A percentile compares a stretch with the other conserved stretches of the same genome.
phyloP scores from a whole-genome alignment of 352 stramenopile genomes.

The Globisporangium carolinianum region DNA sequence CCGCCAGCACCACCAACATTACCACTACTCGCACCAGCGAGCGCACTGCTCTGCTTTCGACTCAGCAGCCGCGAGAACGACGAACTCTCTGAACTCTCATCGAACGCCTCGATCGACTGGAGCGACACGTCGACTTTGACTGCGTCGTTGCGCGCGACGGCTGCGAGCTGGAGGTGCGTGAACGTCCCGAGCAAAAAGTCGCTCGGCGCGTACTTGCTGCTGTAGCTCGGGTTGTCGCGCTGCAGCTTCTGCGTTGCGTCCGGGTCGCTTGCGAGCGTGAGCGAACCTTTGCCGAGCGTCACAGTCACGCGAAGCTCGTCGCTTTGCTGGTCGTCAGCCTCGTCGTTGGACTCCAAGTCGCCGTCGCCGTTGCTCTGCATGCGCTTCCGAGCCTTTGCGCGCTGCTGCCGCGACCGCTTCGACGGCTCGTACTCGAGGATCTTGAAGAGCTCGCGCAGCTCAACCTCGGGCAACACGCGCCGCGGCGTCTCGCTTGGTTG shows the following conservation, averaged over 20 bases:
- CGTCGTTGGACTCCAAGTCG: slow-evolving; percentile 1
- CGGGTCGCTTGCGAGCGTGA: slow-evolving; percentile 70
- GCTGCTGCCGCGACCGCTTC: slow-evolving; percentile 51
- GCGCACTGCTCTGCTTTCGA: slow-evolving; percentile 39
- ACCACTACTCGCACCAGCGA: slow-evolving; percentile 19
- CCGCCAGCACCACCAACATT: not conserved
- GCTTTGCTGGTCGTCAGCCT: slow-evolving; percentile 25
- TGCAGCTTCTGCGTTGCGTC: slow-evolving; percentile 59
- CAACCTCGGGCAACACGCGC: slow-evolving; percentile 66
- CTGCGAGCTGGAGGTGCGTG: slow-evolving; percentile 67
- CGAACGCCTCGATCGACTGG: slow-evolving; percentile 80
- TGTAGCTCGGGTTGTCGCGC: slow-evolving; percentile 59
- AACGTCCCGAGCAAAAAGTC: slow-evolving; percentile 79
- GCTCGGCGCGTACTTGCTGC: slow-evolving; percentile 55
- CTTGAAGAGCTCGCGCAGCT: slow-evolving; percentile 82
- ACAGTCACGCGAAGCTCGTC: slow-evolving; percentile 73
- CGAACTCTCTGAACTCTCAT: slow-evolving; percentile 81
- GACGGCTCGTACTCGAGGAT: slow-evolving; percentile 80
- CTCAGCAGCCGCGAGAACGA: slow-evolving; percentile 76
- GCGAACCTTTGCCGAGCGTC: slow-evolving; percentile 58
- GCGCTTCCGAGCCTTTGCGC: not conserved
- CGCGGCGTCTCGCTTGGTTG: slow-evolving; percentile 23
- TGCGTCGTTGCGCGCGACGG: slow-evolving; percentile 55
- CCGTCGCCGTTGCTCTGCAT: not conserved
- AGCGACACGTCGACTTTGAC: slow-evolving; percentile 81